Conservation (phyloP, 1,284 basidiomycete genomes). For the Exobasidium cylindrosporum region DNA sequence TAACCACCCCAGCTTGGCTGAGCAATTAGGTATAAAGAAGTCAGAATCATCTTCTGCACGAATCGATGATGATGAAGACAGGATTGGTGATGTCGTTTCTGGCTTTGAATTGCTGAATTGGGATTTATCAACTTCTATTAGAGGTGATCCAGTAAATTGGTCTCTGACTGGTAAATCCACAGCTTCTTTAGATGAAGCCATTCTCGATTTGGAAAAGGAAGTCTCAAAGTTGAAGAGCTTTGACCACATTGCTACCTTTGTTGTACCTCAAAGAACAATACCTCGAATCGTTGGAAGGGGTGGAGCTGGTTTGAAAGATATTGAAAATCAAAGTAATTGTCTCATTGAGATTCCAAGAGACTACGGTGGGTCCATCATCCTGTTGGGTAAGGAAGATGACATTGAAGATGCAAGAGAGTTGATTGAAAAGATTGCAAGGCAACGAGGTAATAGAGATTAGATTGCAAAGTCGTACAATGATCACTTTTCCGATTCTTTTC, state of each 20-base stretch:
- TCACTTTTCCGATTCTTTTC: no score
- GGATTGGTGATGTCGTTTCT: constrained; percentile 5
- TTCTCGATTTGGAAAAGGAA: constrained; percentile 27
- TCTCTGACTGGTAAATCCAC: constrained; percentile 38
- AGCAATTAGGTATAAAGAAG: constrained; percentile 16
- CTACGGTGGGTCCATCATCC: constrained; percentile 35
- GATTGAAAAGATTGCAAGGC: constrained; percentile 28
- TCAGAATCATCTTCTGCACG: constrained; percentile 18
- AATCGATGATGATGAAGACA: constrained; percentile 30
- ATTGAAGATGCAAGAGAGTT: constrained; percentile 40
- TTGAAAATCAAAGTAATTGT: constrained; percentile 29
- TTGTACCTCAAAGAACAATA: constrained; percentile 28
- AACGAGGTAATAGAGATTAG: constrained; percentile 7
- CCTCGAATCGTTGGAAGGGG: constrained; percentile 41
- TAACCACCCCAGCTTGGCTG: constrained; percentile 2
- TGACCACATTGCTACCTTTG: constrained; percentile 37
- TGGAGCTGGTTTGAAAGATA: constrained; percentile 35
- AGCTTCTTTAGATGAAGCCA: constrained; percentile 31
- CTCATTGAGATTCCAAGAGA: constrained; percentile 45
- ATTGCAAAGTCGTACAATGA: no score
- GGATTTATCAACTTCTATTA: constrained; percentile 23
- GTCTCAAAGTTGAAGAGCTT: constrained; percentile 24
- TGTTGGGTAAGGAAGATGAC: constrained; percentile 37
- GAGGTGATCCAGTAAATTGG: constrained; percentile 28
- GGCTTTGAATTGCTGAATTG: constrained; percentile 29